Evolutionary conservation across 306 rosid genomes (phyloP).

Genomic region (Cicer pinnatifidum): DNA sequence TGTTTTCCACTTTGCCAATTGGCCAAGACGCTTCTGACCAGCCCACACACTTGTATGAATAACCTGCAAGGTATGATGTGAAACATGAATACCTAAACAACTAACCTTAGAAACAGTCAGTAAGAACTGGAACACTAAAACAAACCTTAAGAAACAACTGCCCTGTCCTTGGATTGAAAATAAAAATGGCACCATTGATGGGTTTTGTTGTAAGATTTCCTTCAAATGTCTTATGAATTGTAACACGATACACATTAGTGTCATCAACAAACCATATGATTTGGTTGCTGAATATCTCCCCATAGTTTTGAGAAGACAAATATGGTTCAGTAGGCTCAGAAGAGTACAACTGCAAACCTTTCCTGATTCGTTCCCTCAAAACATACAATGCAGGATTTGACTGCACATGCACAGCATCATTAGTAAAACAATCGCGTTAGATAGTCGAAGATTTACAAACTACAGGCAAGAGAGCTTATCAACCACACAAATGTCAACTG

Average conservation of each 20-base stretch:
- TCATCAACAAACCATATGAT: slow-evolving; percentile 99
- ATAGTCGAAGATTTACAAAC: slow-evolving; percentile 16
- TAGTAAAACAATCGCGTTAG: slow-evolving; percentile 12
- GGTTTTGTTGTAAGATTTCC: slow-evolving; percentile 99
- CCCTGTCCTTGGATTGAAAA: slow-evolving; percentile 98
- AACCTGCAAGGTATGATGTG: slow-evolving; percentile 61
- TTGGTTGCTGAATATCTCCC: slow-evolving; percentile 99
- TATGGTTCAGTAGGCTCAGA: slow-evolving; percentile 99
- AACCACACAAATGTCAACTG: neutral
- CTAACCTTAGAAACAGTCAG: neutral
- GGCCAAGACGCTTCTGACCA: slow-evolving; percentile 99
- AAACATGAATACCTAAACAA: slow-evolving; percentile 30
- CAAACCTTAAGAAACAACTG: slow-evolving; percentile 90
- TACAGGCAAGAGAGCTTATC: neutral
- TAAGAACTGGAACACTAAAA: slow-evolving; percentile 12
- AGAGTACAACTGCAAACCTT: slow-evolving; percentile 96
- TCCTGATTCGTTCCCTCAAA: slow-evolving; percentile 96
- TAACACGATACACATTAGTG: slow-evolving; percentile 97
- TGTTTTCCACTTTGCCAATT: slow-evolving; percentile 99
- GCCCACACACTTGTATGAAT: slow-evolving; percentile 99
- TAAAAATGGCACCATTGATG: slow-evolving; percentile 95
- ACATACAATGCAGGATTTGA: slow-evolving; percentile 99
- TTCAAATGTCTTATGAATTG: slow-evolving; percentile 97
- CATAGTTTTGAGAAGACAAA: slow-evolving; percentile 95
- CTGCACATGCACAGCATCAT: slow-evolving; percentile 59